Base-by-base conservation (phyloP, 257 asterid species). In the Eucommia ulmoides region DNA sequence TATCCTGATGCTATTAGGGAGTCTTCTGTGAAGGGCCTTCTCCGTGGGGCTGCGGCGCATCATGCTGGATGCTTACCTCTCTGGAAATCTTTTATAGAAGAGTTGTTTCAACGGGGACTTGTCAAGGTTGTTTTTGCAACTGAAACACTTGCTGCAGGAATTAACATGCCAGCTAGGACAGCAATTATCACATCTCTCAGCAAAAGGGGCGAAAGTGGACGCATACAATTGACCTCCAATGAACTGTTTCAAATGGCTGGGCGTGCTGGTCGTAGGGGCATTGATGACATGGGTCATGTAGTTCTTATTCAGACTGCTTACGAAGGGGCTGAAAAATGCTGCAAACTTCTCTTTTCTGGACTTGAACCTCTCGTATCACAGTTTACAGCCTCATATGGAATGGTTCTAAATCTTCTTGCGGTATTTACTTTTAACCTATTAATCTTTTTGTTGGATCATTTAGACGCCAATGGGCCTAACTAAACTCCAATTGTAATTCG, bases 11-110 rank as follows among this genome's bases (percentile, higher is more conserved):
- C 96, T 46, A 84, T 82, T 58, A 78, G 98, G 63, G 93, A 78
- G 57, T 76, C 98, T 60, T 76, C 93, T 17, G 93, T 73, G 49
- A 85, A 83, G 69, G 93, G 92, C 42, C 94, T 89, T 67, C 94
- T 80, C 60, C 91, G 83, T 64, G 98, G 98, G 46, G 84, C 80
- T 57, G 98, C 98, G 52, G 79, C 96, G 33, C 98, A 89, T 74
- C 98, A 89, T 63, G 98, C 98, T 47, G 98, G 98, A 22, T 89
- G 98, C 70, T 94, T 89, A 65, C 98, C 98, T 58, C 80, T 89
- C 45, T 89, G 98, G 98, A 89, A 89, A 68, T 80, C 94, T 17
- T 89, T 89, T 65, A 72, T 89, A 22, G 98, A 89, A 66, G 96
- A 89, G 61, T 74, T 89, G 66, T 89, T 89, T 52, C 93, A 86